Evolutionary conservation across 495 filamentous ascomycete species (phyloP).

Genomic region (Bryoglossum gracile): DNA sequence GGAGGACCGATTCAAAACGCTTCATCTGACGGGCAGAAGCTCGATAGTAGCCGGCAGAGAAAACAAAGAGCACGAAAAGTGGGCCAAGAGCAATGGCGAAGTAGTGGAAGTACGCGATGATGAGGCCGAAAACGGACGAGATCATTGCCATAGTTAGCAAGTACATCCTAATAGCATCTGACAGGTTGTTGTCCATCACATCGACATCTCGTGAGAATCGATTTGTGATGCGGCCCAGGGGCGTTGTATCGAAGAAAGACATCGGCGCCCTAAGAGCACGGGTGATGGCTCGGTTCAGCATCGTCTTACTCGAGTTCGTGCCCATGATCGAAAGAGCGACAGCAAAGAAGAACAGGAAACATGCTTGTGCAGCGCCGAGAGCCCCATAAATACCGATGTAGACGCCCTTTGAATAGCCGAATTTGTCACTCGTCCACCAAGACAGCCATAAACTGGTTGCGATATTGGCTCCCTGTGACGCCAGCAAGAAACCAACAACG

Average conservation of each 20-base stretch:
- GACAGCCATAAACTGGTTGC: slow-evolving; percentile 86
- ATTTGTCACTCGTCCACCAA: slow-evolving; percentile 68
- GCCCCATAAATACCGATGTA: slow-evolving; percentile 88
- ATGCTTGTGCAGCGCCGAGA: slow-evolving; percentile 62
- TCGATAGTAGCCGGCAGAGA: slow-evolving; percentile 83
- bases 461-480: slow-evolving; percentile 78
- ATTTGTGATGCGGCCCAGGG: slow-evolving; percentile 92
- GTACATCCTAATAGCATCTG: slow-evolving; percentile 90
- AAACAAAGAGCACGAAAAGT: slow-evolving; percentile 68
- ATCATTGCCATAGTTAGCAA: slow-evolving; percentile 76
- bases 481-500: slow-evolving; percentile 55
- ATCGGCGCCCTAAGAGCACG: slow-evolving; percentile 84
- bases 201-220: slow-evolving; percentile 94
- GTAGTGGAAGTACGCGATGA: slow-evolving; percentile 90
- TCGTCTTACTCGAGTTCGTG: slow-evolving; percentile 71
- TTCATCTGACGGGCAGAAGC: slow-evolving; percentile 90
- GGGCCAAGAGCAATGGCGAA: slow-evolving; percentile 87
- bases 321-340: slow-evolving; percentile 66
- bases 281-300: slow-evolving; percentile 75
- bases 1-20: slow-evolving; percentile 81
- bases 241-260: slow-evolving; percentile 97
- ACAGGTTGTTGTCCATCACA: slow-evolving; percentile 89
- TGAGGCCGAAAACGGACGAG: slow-evolving; percentile 72
- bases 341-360: slow-evolving; percentile 66
- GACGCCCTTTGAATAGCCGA: slow-evolving; percentile 51